Evolutionary conservation across 2,329 filamentous ascomycete species (phyloP).

Genomic region (Chaetomium olivaceum): DNA sequence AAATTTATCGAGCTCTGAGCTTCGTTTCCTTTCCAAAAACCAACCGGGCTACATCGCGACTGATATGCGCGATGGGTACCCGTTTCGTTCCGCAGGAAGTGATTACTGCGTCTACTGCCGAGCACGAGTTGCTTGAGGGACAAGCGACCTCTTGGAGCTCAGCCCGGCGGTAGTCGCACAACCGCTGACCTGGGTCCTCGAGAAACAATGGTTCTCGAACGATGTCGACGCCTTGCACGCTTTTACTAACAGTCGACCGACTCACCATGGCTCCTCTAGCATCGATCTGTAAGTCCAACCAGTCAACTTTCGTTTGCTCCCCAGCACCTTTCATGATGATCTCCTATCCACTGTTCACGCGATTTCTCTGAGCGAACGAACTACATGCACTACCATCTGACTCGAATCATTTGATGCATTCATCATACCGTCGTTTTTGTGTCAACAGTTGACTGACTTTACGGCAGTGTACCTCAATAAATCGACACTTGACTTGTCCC

Average conservation of each 20-base stretch:
- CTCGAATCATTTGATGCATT: slow-evolving; percentile 5
- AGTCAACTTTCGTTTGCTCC: background rate
- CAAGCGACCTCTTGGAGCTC: background rate
- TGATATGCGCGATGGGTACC: background rate
- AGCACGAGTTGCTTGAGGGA: background rate
- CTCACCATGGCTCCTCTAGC: background rate
- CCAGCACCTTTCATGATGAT: slow-evolving; percentile 51
- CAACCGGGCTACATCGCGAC: background rate
- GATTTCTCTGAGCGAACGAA: slow-evolving; percentile 61
- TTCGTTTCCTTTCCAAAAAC: slow-evolving; percentile 16
- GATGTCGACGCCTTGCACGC: background rate
- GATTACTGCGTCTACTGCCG: background rate
- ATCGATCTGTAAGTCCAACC: slow-evolving; percentile 23
- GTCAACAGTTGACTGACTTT: slow-evolving; percentile 24
- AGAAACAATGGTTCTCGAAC: background rate
- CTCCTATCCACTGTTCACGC: slow-evolving; percentile 59
- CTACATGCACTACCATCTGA: slow-evolving; percentile 80
- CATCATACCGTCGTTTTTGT: background rate
- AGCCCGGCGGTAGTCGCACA: background rate
- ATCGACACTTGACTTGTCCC: background rate
- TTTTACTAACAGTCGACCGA: background rate
- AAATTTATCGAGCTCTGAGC: slow-evolving; percentile 22
- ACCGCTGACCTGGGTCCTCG: background rate
- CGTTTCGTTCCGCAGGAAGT: background rate
- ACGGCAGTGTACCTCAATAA: background rate